Evolutionary conservation across 805 yeast species (phyloP).

Genomic region (Pichia gijzeniarum): DNA sequence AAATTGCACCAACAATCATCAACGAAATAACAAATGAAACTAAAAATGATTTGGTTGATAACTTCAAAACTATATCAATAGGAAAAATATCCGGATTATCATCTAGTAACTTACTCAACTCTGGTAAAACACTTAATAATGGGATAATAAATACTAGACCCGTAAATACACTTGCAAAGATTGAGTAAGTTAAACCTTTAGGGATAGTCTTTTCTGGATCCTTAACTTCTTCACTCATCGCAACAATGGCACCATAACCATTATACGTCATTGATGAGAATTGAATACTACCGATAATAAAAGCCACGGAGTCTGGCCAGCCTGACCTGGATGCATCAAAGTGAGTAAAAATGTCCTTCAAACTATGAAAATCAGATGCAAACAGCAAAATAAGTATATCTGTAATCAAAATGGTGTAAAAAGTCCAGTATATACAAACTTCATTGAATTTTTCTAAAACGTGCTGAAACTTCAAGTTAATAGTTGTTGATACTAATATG

Average conservation of each 20-base stretch:
- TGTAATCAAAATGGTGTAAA: conserved; percentile 61
- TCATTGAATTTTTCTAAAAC: conserved; percentile 58
- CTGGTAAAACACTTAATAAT: conserved; percentile 64
- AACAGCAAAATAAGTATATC: conserved; percentile 56
- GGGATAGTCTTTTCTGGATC: conserved; percentile 72
- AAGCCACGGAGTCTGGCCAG: conserved; percentile 66
- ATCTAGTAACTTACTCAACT: conserved; percentile 48
- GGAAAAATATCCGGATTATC: conserved; percentile 67
- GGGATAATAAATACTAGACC: conserved; percentile 73
- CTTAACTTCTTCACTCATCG: conserved; percentile 77
- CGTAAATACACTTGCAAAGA: conserved; percentile 55
- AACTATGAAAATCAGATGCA: conserved; percentile 51
- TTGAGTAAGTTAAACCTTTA: conserved; percentile 61
- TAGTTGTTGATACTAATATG: conserved; percentile 52
- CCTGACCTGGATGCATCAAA: conserved; percentile 73
- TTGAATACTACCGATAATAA: conserved; percentile 74
- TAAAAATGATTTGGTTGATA: conserved; percentile 60
- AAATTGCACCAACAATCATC: conserved; percentile 58
- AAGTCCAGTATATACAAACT: conserved; percentile 69
- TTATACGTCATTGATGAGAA: conserved; percentile 74
- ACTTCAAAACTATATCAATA: conserved; percentile 66
- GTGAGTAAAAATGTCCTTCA: conserved; percentile 52
- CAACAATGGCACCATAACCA: conserved; percentile 77
- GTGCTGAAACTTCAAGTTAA: conserved; percentile 55
- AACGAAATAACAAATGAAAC: conserved; percentile 65